phyloP scores from a whole-genome alignment of 163 green algal genomes.

The Scenedesmus sp. region DNA sequence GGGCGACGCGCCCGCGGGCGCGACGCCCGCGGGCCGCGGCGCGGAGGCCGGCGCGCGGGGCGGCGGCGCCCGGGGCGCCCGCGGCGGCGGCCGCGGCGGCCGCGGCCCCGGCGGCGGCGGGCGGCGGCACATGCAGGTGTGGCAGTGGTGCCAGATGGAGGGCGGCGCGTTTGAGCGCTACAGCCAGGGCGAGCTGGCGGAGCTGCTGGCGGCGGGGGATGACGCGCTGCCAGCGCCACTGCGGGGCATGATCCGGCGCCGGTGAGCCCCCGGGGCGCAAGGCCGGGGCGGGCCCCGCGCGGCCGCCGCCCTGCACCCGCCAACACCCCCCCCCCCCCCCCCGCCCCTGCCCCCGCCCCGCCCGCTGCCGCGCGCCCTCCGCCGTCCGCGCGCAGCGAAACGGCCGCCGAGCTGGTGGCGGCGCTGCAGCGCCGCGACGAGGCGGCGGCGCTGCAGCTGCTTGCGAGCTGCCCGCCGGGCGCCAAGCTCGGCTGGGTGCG shows the following conservation, averaged over 20 bases:
- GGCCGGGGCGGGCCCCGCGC: background rate
- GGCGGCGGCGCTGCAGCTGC: background rate
- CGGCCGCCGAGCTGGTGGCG: background rate
- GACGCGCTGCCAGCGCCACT: conserved; percentile 14
- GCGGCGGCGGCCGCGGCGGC: background rate
- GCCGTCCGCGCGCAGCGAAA: background rate
- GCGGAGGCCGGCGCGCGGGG: background rate
- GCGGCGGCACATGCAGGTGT: conserved; percentile 14
- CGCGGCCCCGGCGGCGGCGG: background rate
- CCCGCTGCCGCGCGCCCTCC: background rate
- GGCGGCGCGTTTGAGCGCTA: conserved; percentile 8
- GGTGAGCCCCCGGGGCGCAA: background rate
- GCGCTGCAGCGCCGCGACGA: conserved; percentile 4
- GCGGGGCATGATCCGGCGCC: background rate
- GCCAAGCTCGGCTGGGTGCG: conserved; percentile 28
- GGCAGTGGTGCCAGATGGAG: conserved; percentile 39
- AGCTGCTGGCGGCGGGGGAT: background rate
- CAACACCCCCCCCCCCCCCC: background rate
- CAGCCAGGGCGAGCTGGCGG: conserved; percentile 19
- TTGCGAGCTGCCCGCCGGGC: background rate
- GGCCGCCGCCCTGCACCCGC: background rate
- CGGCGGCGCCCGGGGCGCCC: background rate
- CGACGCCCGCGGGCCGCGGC: background rate
- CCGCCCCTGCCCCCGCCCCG: background rate
- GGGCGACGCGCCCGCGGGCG: background rate